Evolutionary conservation across 1,139 yeast species (phyloP), one percentile per base, ranked within the genome.

Genomic region (Yamadazyma sp.): DNA sequence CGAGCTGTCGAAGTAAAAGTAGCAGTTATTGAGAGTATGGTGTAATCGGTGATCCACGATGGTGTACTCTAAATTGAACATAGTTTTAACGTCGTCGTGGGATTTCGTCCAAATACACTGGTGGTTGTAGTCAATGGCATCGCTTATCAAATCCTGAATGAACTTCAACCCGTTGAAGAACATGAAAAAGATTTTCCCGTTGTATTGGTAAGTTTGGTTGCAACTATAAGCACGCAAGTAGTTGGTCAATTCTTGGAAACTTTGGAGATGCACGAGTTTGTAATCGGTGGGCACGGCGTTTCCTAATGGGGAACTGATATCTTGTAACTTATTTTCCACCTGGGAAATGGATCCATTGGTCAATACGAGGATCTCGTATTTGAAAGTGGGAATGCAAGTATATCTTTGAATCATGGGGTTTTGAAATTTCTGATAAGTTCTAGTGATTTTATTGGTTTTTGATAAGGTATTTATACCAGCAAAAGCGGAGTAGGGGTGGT

Each of bases 161-260:
- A 54, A 66, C 13, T 52, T 54, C 38, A 67, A 50, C 1, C 71
- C 71, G 38, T 67, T 55, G 52, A 68, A 67, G 37, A 67, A 68
- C 73, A 68, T 67, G 38, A 68, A 67, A 23, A 66, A 47, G 7
- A 66, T 61, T 43, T 61, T 61, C 2, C 69, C 71, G 7, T 52
- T 44, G 39, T 60, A 64, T 12, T 46, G 46, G 9, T 39, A 28
- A 1, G 35, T 35, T 4, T 31, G 31, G 16, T 35, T 43, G 16
- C 20, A 25, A 29, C 34, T 38, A 29, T 29, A 47, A 22, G 35
- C 35, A 21, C 53, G 46, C 17, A 56, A 42, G 34, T 50, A 52
- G 6, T 39, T 24, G 1, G 57, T 42, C 39, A 66, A 54, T 21
- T 57, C 58, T 16, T 51, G 49, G 37, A 65, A 62, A n/a, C 54